A percentile compares a stretch with the other conserved stretches of the same genome.
Conservation (phyloP, 164 flowering plant genomes). For the Tetracentron sinense region DNA sequence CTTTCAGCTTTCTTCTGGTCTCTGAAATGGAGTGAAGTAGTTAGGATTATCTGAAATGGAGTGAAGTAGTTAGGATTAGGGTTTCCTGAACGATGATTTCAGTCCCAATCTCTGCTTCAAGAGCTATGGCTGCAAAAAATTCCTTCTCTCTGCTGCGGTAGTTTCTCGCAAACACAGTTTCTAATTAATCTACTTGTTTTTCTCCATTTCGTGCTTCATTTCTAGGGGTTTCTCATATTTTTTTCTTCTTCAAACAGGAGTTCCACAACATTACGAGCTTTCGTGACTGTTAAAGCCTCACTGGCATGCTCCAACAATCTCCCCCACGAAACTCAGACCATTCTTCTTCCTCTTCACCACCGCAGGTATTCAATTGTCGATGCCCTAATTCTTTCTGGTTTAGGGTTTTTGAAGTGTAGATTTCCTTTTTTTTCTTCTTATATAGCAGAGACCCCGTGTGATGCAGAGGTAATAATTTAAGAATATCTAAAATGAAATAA, state of each 20-base stretch:
- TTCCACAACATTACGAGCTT: conserved; percentile 11
- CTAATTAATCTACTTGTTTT: neutral
- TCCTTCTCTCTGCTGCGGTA: conserved; percentile 24
- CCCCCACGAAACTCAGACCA: neutral
- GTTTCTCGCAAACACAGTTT: no score
- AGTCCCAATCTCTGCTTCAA: conserved; percentile 8
- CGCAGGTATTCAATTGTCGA: conserved; percentile 18
- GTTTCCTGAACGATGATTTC: conserved; percentile 5
- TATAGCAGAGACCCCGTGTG: no score
- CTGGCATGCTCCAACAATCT: neutral
- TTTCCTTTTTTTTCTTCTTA: neutral
- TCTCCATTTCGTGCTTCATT: neutral
- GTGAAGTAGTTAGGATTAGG: neutral
- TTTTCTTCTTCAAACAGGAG: conserved; percentile 11
- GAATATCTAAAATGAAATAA: no score
- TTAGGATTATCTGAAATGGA: no score
- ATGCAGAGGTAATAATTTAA: no score
- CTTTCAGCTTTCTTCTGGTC: no score
- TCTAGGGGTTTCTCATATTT: neutral
- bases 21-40: no score
- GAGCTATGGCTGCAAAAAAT: conserved; percentile 28
- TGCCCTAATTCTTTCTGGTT: neutral
- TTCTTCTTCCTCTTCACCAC: conserved; percentile 16
- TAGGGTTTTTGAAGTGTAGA: neutral
- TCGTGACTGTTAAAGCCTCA: neutral